Evolutionary conservation across 768 basidiomycete genomes (phyloP), one percentile per base, ranked within the genome.

Genomic region (Hemileccinum rubropunctum): DNA sequence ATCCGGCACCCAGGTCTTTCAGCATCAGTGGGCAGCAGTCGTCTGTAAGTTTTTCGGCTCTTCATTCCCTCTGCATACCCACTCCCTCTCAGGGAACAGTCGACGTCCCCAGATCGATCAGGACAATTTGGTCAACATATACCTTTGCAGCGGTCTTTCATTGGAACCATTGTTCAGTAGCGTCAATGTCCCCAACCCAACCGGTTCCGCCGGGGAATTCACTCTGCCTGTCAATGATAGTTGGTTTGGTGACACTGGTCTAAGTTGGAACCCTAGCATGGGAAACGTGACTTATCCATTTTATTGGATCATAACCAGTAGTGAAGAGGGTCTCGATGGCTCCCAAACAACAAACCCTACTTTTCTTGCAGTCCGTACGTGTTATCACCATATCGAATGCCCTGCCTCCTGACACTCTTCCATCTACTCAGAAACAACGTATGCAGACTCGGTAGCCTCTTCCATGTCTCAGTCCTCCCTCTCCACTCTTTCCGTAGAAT

Each of bases 351-450:
- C 83, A 8, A 88, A 91, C 59, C 66, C 87, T 12, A 89, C 81
- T 1, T 95, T 95, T 69, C 73, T 70, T 18, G 92, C 87, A 48
- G 73, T 94, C 48, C 93, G 88, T 91, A 66, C 71, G 88, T 89
- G 37, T 20, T n/a, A 1, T 45, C 38, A 14, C 42, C 34, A n/a
- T 37, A 23, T n/a, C 37, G 33, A 47, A 40, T 28, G 3, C 14
- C 41, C n/a, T 41, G 30, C 8, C 18, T 53, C 42, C 51, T 60
- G 50, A 55, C 26, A 27, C 41, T 45, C 47, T n/a, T n/a, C 28
- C 39, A 12, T 18, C 9, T 23, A 30, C 28, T 26, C 55, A 89
- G 87, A 90, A 75, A 89, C 88, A n/a, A 84, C 86, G 4, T 80
- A 79, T 52, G 79, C 84, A 26, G 83, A 88, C 62, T 82, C 81